These are phyloP conservation scores for Ceratobasidium sp. DNA, from an alignment of 1,284 basidiomycete genomes.

Conservation along the genomic window DNA sequence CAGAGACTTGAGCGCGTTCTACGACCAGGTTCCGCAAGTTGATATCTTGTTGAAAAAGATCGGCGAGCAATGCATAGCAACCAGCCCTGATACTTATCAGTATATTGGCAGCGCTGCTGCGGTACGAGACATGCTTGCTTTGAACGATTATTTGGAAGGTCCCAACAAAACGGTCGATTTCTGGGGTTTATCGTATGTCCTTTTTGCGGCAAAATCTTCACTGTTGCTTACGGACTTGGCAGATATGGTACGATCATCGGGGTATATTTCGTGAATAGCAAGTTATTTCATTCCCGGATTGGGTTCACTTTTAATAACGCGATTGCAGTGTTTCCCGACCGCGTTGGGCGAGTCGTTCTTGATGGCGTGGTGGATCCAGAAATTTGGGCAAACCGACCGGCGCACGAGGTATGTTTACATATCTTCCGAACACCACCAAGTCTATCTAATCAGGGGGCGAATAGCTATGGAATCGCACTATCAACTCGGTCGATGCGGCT, in stretches of 20 bases:
- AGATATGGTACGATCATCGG: slow-evolving; percentile 50
- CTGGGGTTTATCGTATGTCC: slow-evolving; percentile 48
- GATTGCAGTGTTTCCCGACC: slow-evolving; percentile 45
- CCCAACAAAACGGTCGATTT: slow-evolving; percentile 43
- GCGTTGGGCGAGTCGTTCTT: slow-evolving; percentile 47
- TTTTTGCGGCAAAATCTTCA: neutral
- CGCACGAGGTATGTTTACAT: slow-evolving; percentile 22
- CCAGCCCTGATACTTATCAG: neutral
- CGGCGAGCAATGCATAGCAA: neutral
- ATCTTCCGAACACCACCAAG: too few species aligned
- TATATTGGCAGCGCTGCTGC: slow-evolving; percentile 19
- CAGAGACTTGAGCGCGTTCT: slow-evolving; percentile 4
- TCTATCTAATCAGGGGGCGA: neutral
- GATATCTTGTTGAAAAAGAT: neutral
- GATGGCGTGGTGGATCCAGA: slow-evolving; percentile 47
- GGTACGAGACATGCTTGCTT: slow-evolving; percentile 46
- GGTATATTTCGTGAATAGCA: slow-evolving; percentile 41
- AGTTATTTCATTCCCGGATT: neutral
- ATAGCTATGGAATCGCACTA: slow-evolving; percentile 1
- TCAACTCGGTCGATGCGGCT: slow-evolving; percentile 19
- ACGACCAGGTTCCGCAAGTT: slow-evolving; percentile 6
- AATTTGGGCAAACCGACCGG: slow-evolving; percentile 2
- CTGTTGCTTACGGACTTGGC: neutral
- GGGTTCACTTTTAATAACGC: neutral
- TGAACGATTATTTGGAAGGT: slow-evolving; percentile 47